Evolutionary conservation across 768 basidiomycete species (phyloP).

Genomic region (Pleurotus djamor): DNA sequence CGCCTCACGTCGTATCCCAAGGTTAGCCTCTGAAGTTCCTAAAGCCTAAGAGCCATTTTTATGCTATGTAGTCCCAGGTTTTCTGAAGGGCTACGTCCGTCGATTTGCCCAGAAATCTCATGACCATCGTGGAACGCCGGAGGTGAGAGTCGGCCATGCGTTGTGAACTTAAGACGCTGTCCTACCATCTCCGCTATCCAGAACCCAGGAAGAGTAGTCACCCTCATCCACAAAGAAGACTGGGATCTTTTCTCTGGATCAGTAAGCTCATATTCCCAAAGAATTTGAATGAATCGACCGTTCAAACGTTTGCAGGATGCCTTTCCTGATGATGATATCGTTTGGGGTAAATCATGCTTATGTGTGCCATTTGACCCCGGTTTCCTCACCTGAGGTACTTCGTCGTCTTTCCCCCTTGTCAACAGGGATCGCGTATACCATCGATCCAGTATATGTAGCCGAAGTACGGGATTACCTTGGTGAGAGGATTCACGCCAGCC

Average conservation of each 20-base stretch:
- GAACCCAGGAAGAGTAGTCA: conserved; percentile 89
- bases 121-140: conserved; percentile 90
- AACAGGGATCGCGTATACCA: conserved; percentile 81
- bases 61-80: conserved; percentile 60
- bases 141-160: conserved; percentile 37
- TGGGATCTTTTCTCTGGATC: conserved; percentile 78
- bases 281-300: background rate
- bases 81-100: conserved; percentile 86
- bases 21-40: no score
- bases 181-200: conserved; percentile 19
- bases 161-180: background rate
- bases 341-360: conserved; percentile 67
- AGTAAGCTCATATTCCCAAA: conserved; percentile 32
- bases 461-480: conserved; percentile 87
- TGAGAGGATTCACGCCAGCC: conserved; percentile 25
- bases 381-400: no score
- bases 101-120: conserved; percentile 91
- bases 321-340: conserved; percentile 71
- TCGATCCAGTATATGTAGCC: conserved; percentile 70
- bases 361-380: background rate
- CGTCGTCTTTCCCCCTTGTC: no score
- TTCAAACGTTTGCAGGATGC: conserved; percentile 42
- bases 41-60: background rate
- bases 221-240: conserved; percentile 83
- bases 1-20: conserved; percentile 72